Percentiles rank a stretch among this genome's conserved stretches.
phyloP scores from a whole-genome alignment of 176 grass and related monocot species.

The Triticum monococcum region DNA sequence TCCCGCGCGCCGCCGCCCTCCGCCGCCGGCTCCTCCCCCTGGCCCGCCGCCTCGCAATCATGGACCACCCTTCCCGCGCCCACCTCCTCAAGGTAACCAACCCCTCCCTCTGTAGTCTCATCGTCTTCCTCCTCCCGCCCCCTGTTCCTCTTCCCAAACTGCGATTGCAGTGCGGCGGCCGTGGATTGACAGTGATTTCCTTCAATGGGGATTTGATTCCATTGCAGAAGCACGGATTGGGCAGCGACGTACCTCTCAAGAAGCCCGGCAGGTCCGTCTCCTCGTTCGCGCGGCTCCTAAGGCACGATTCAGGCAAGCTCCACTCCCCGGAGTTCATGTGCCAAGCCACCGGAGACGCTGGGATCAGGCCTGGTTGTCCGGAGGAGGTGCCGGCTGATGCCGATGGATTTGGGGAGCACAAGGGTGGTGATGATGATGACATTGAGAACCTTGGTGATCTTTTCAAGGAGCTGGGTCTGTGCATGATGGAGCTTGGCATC shows the following conservation, averaged over 20 bases:
- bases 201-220: background rate
- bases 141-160: background rate
- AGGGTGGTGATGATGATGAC: background rate
- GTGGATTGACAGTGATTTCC: slow-evolving; percentile 19
- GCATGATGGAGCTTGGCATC: slow-evolving; percentile 89
- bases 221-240: slow-evolving; percentile 78
- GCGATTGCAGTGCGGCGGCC: background rate
- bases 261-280: slow-evolving; percentile 64
- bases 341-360: background rate
- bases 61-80: slow-evolving; percentile 46
- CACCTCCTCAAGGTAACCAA: slow-evolving; percentile 57
- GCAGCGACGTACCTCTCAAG: slow-evolving; percentile 81
- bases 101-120: background rate
- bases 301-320: slow-evolving; percentile 29
- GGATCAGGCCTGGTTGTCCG: background rate
- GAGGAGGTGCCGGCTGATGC: background rate
- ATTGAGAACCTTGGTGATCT: slow-evolving; percentile 51
- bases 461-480: slow-evolving; percentile 56
- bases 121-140: background rate
- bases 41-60: slow-evolving; percentile 63
- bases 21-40: slow-evolving; percentile 61
- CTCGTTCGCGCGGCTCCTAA: slow-evolving; percentile 56
- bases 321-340: background rate
- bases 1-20: slow-evolving; percentile 48
- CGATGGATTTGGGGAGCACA: slow-evolving; percentile 10